Evolutionary conservation across 2,329 filamentous ascomycete genomes (phyloP), one percentile per base, ranked within the genome.

Genomic region (Tolypocladium nubicola): DNA sequence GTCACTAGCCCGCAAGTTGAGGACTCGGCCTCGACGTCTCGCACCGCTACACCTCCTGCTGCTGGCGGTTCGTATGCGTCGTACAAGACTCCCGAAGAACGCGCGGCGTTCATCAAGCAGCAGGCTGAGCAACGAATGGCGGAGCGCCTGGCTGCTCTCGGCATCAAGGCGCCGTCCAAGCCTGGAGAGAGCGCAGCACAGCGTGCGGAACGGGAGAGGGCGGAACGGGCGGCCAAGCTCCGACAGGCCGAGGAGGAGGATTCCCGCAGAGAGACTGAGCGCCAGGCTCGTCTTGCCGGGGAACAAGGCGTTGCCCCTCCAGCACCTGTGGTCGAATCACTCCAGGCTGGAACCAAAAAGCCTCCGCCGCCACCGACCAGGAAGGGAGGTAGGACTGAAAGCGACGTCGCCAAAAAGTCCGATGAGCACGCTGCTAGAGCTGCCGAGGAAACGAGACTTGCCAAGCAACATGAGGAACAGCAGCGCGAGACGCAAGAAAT

Each of bases 71-170:
- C 88, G 1, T 95, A 96, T 68, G 82, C 89, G 2, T 83, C 90
- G 5, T 95, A 94, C 70, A 90, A 89, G 73, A 96, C 92, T 0
- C 88, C 92, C 0, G 92, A 97, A 71, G 93, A 99, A 67, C 85
- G 94, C 57, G 91, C 95, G 40, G 91, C 93, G 6, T 96, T 95
- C 67, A 97, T 97, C 68, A 96, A 95, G 70, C 92, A 97, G 71
- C 93, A 97, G 70, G 95, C 94, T 10, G 92, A 97, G 71, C 90
- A 93, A 69, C 89, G 93, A 59, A 97, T 99, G 88, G 93, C 94
- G 40, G 94, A 97, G 72, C 87, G 94, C 59, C 83, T 99, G 66
- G 94, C 94, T 59, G 93, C 93, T 52, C 82, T 97, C 60, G 94
- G 94, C 40, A 88, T 99, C 68, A 96, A 90, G 71, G 85, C 90